Evolutionary conservation across 1,139 yeast species (phyloP), one percentile per base, ranked within the genome.

Genomic region (Candida sanyaensis): DNA sequence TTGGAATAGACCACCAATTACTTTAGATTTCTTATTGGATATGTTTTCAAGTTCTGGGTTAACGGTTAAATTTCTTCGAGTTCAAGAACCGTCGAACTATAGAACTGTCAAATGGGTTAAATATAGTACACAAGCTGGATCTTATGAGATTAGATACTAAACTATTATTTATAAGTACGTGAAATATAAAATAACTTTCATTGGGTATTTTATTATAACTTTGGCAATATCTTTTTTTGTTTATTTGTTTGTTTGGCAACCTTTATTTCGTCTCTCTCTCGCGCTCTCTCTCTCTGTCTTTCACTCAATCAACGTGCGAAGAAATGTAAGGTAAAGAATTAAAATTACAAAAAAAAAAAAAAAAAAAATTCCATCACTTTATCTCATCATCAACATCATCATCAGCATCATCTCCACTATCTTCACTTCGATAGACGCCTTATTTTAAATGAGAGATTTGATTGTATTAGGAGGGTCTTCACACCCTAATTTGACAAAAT

Each of bases 71-170:
- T 88, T 80, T 62, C 73, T 92, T 57, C 83, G 82, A 62, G 86
- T 92, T 2, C 74, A 73, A 32, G 96, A 89, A 60, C 80, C 75
- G 58, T 57, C 79, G 8, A 83, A 81, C 51, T 87, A 88, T 66
- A 72, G 80, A 42, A 84, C 96, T 1, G 83, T 89, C 21, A 92
- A 92, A 62, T 91, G 96, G 96, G 95, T 91, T 41, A 81, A 88
- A 58, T 92, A 92, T 63, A 65, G 80, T 17, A 79, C 92, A 1
- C 80, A 77, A 53, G 84, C 92, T 0, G 96, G 96, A 1, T 80
- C 88, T 5, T 90, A 88, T 58, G 97, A 90, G 53, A 77, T 89
- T 11, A 72, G 96, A 50, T 83, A 83, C 53, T 86, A 39, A 40
- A 33, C 7, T 29, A 36, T 34, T 24, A 45, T 28, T 11, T 21